Conservation (phyloP, 2,329 filamentous ascomycete species). For the Epichloe uncinata region DNA sequence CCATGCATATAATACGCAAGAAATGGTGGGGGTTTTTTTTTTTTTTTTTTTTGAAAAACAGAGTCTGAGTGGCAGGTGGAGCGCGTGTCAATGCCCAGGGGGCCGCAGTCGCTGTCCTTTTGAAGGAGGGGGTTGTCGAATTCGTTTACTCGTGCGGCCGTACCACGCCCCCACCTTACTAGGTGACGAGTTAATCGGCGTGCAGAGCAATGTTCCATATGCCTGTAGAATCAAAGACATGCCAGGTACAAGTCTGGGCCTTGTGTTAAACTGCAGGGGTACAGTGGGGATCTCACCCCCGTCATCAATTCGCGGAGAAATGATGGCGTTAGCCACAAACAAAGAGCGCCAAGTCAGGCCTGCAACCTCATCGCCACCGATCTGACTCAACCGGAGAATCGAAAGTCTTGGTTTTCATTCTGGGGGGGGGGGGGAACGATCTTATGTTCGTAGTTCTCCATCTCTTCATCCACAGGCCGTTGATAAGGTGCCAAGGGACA, state of each 20-base stretch:
- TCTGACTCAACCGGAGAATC: not conserved
- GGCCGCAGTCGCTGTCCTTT: too few species aligned
- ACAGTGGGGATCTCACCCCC: not conserved
- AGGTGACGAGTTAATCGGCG: not conserved
- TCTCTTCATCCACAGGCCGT: slow-evolving; percentile 4
- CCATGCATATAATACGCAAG: not conserved
- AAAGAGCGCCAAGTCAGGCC: not conserved
- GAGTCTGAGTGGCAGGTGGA: not conserved
- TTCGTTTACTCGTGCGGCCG: too few species aligned
- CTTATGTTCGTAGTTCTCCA: not conserved
- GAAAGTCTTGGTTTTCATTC: not conserved
- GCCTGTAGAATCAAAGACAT: not conserved
- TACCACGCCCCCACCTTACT: too few species aligned
- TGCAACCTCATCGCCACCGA: not conserved
- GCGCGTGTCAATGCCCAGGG: too few species aligned
- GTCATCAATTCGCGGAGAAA: not conserved
- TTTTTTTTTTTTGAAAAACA: too few species aligned
- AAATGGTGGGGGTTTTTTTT: too few species aligned
- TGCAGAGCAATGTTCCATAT: not conserved
- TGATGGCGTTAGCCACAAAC: not conserved
- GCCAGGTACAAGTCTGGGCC: not conserved
- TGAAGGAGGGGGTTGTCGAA: too few species aligned
- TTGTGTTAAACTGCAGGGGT: not conserved
- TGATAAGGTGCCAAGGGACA: slow-evolving; percentile 10
- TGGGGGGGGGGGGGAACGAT: too few species aligned